Evolutionary conservation across 805 yeast genomes (phyloP), one percentile per base, ranked within the genome.

Genomic region (Zygosaccharomyces gambellarensis): DNA sequence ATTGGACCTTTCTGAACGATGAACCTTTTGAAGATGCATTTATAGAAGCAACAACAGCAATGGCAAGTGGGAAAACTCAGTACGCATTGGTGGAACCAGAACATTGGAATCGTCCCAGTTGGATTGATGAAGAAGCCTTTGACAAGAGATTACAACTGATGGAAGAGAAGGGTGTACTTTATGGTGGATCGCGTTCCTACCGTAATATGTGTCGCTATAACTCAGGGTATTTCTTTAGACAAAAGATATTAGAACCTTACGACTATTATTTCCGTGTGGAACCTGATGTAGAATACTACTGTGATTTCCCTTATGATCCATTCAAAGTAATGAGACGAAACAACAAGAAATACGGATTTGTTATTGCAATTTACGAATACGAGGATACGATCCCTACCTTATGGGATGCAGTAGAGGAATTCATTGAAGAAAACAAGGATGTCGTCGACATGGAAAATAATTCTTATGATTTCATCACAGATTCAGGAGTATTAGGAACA

Each of bases 161-260:
- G 72, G 67, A 60, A 11, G 71, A 72, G 12, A 64, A 73, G 9
- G 73, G 75, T 2, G 79, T 86, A 6, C 68, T 85, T 0, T 86
- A 86, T 63, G 92, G 89, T 1, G 77, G 71, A 28, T 79, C 86
- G 1, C 65, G 71, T 55, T 81, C 88, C 1, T 86, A 86, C 62
- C 79, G 97, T 63, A 90, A 92, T 67, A 94, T 94, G 98, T 94
- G 98, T 68, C 78, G 96, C 34, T 92, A 85, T 72, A 92, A 94
- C 64, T 85, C 95, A 2, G 97, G 98, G 0, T 87, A 76, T 65
- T 94, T 94, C 71, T 92, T 81, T 72, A 79, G 86, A 63, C 95
- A 90, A 62, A 81, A 81, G 49, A 64, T 89, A 40, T 69, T 90
- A 58, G 66, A 72, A 40, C 74, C 83, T 30, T 94, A 87, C 70